phyloP scores from a whole-genome alignment of 2,329 filamentous ascomycete genomes.

The Cercospora sp. region DNA sequence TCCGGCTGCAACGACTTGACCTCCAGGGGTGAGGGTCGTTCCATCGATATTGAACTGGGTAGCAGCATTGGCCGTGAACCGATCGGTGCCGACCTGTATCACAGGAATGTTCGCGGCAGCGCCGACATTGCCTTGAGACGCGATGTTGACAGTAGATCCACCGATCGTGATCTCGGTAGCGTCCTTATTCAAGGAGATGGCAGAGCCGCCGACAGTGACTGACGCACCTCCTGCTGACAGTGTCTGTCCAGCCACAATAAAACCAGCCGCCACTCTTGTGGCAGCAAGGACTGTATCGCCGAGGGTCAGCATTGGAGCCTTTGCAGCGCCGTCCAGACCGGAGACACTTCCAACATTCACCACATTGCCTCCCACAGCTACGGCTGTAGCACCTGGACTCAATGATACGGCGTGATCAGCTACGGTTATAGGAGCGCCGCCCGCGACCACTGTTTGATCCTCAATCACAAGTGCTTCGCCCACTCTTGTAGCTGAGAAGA shows the following conservation, averaged over 20 bases:
- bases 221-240: constrained; percentile 32
- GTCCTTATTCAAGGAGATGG: constrained; percentile 36
- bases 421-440: constrained; percentile 35
- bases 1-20: constrained; percentile 41
- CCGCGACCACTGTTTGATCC: constrained; percentile 33
- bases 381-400: constrained; percentile 40
- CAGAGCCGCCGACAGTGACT: constrained; percentile 40
- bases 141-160: constrained; percentile 31
- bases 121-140: constrained; percentile 17
- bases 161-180: constrained; percentile 42
- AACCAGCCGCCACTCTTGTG: constrained; percentile 18
- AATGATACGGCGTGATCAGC: constrained; percentile 39
- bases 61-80: constrained; percentile 47
- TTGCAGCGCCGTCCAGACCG: not conserved
- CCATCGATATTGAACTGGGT: constrained; percentile 48
- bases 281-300: constrained; percentile 27
- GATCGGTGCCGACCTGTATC: constrained; percentile 44
- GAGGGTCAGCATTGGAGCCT: constrained; percentile 18
- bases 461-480: constrained; percentile 29
- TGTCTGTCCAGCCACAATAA: constrained; percentile 34
- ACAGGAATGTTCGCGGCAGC: constrained; percentile 34
- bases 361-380: constrained; percentile 38
- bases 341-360: not conserved
- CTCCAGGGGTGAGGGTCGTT: constrained; percentile 40
- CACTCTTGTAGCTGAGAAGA: constrained; percentile 26